phyloP scores from a whole-genome alignment of 2,329 filamentous ascomycete genomes.

The Myrmaecium sp. region DNA sequence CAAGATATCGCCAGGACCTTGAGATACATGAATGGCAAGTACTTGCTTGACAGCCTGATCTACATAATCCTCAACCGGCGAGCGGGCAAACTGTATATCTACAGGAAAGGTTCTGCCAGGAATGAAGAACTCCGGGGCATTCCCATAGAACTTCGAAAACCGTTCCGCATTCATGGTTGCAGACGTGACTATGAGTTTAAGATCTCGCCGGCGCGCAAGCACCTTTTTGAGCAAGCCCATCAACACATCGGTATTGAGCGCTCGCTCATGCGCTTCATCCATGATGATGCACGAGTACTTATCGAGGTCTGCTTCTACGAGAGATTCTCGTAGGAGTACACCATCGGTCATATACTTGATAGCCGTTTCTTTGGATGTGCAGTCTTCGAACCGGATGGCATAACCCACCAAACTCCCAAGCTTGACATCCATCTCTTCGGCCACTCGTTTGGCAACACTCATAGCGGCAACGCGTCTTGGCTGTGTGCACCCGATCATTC shows the following conservation, averaged over 20 bases:
- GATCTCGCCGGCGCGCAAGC: conserved; percentile 66
- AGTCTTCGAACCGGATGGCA: conserved; percentile 96
- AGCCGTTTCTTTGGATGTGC: conserved; percentile 81
- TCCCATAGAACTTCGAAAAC: conserved; percentile 91
- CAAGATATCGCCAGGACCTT: conserved; percentile 80
- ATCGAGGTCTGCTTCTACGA: conserved; percentile 84
- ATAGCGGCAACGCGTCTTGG: conserved; percentile 93
- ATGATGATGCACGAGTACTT: conserved; percentile 98
- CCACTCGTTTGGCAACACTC: conserved; percentile 96
- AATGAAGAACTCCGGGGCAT: conserved; percentile 90
- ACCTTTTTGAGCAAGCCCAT: conserved; percentile 99
- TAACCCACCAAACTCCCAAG: conserved; percentile 83
- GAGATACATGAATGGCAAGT: conserved; percentile 87
- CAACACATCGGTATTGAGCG: conserved; percentile 88
- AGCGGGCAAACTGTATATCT: conserved; percentile 87
- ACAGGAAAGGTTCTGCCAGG: conserved; percentile 93
- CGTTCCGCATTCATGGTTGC: conserved; percentile 97
- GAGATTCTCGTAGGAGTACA: conserved; percentile 78
- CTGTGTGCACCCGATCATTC: conserved; percentile 93
- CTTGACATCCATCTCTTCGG: conserved; percentile 93
- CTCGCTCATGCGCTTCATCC: conserved; percentile 96
- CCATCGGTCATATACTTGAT: conserved; percentile 99
- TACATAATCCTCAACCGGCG: conserved; percentile 93
- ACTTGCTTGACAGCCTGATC: conserved; percentile 95
- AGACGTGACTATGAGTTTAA: conserved; percentile 94